Evolutionary conservation across 768 basidiomycete genomes (phyloP), one percentile per base, ranked within the genome.

Genomic region (Mycena sanguinolenta): DNA sequence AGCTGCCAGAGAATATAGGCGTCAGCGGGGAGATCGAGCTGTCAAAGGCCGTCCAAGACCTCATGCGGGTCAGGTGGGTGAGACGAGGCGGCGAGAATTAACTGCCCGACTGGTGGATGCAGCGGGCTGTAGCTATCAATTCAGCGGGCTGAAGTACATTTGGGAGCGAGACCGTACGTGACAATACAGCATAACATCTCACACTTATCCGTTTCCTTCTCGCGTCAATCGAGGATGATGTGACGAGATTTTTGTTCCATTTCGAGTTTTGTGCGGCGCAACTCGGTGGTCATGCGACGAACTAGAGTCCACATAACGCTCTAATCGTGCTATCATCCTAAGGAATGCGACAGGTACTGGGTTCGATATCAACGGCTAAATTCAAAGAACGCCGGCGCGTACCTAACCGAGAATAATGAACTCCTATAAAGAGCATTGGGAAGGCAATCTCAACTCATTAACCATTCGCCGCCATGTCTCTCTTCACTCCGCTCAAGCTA

Each of bases 401-500:
- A 46, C 21, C 25, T 53, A 17, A 27, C 10, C 50, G 50, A 13
- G 14, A 17, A 53, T 53, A 52, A 52, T 10, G 50, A 52, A 25
- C 28, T 53, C 32, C 10, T 34, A 53, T 53, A 28, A 53, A 53
- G 50, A 25, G 39, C 50, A 52, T 1, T 27, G 25, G 9, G 13
- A 21, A 4, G 30, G 12, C 17, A 13, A 3, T 21, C 19, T 57
- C 39, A 42, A 34, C 42, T 23, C 63, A 14, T 54, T 27, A 44
- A 28, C 58, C 30, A 16, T 46, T 21, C 36, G 53, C 36, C 13
- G n/a, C 42, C 28, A 65, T 63, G 68, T 28, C 69, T 54, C 63
- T 70, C 1, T 70, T 65, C 58, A 70, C 63, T 19, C 58, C 69
- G 12, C 23, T 70, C 63, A 60, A 59, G 21, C 58, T 70, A 17